These are phyloP conservation scores for Corinectria fuckeliana DNA, from an alignment of 2,329 filamentous ascomycete species.

Conservation along the genomic window DNA sequence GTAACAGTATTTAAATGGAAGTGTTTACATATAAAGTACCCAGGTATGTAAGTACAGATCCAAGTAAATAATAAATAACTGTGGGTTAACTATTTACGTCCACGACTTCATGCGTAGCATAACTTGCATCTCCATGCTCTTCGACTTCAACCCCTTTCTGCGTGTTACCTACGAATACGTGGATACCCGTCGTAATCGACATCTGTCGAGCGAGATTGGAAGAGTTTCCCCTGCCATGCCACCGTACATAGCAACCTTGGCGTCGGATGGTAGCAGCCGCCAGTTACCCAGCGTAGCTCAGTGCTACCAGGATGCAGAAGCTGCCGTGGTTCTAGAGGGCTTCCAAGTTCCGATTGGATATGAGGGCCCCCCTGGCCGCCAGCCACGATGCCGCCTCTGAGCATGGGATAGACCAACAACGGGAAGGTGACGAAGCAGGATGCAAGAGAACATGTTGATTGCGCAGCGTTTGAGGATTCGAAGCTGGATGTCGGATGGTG, in stretches of 20 bases:
- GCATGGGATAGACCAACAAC: neutral
- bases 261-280: too few species aligned
- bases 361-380: neutral
- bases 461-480: neutral
- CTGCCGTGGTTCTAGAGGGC: neutral
- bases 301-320: neutral
- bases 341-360: neutral
- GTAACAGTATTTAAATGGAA: too few species aligned
- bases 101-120: neutral
- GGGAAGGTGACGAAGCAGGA: neutral
- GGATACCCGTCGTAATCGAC: neutral
- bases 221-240: neutral
- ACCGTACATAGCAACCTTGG: neutral
- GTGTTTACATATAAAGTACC: too few species aligned
- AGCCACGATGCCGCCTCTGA: neutral
- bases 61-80: too few species aligned
- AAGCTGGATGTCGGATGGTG: conserved; percentile 1
- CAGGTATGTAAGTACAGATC: too few species aligned
- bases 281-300: neutral
- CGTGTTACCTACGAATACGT: neutral
- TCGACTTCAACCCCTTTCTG: neutral
- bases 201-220: neutral
- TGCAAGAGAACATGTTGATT: neutral
- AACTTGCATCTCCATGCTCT: too few species aligned
- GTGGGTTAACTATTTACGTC: too few species aligned